Conservation (phyloP, 31 red algal species). For the Odonthalia washingtoniensis region DNA sequence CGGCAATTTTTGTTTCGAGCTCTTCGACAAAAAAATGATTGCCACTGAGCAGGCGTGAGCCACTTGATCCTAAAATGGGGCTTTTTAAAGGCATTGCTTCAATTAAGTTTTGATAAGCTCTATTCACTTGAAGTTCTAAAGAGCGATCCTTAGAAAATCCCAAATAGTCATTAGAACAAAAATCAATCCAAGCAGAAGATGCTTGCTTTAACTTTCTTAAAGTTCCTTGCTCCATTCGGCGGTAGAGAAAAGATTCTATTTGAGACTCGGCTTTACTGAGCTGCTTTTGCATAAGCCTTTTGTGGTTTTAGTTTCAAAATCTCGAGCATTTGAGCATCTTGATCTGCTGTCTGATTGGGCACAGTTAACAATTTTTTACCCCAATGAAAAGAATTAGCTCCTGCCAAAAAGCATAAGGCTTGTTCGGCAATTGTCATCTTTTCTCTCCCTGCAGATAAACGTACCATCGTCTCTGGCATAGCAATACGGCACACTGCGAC, state of each 20-base stretch:
- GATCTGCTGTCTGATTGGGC: conserved; percentile 59
- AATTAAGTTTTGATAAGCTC: not conserved
- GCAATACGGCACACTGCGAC: conserved; percentile 79
- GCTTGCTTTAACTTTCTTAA: too few species aligned
- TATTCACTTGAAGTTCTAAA: conserved; percentile 27
- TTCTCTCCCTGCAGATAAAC: conserved; percentile 77
- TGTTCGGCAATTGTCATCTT: conserved; percentile 68
- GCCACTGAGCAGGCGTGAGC: conserved; percentile 94
- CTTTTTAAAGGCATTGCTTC: not conserved
- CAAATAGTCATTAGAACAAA: conserved; percentile 98
- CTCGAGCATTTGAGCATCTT: conserved; percentile 72
- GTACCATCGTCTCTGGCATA: conserved; percentile 86
- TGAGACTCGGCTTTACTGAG: not conserved
- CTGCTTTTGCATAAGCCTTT: not conserved
- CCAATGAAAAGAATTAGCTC: conserved; percentile 87
- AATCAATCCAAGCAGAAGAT: conserved; percentile 61
- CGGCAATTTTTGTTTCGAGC: conserved; percentile 70
- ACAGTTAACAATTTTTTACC: conserved; percentile 90
- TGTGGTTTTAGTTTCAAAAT: conserved; percentile 53
- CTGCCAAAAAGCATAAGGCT: conserved; percentile 90
- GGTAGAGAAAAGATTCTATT: not conserved
- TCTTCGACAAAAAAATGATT: conserved; percentile 54
- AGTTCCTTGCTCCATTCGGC: not conserved
- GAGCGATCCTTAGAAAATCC: conserved; percentile 51
- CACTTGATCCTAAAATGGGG: conserved; percentile 68